A percentile compares a stretch with the other conserved stretches of the same genome.
Conservation (phyloP, 139 green algal genomes). For the Edaphochlamys debaryana region DNA sequence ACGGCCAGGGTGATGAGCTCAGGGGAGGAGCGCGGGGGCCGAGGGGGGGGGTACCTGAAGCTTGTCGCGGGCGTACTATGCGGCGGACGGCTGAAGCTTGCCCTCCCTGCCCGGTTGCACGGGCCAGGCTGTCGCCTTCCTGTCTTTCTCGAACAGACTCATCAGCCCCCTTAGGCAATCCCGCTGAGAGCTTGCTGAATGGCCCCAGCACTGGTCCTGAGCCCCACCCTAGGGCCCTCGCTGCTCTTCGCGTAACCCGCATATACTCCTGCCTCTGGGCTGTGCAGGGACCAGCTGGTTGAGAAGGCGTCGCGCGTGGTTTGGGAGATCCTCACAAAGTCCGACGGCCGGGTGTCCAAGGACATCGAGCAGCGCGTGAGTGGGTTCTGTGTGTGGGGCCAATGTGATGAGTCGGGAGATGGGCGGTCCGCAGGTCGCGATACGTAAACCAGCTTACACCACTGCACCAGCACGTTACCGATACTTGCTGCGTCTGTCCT, state of each 20-base stretch:
- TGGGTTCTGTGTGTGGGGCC: no score
- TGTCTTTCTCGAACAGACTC: no score
- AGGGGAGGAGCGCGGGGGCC: neutral
- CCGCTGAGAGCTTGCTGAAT: no score
- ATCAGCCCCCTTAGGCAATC: no score
- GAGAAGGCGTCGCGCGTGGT: neutral
- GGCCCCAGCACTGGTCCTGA: no score
- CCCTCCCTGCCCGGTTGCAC: no score
- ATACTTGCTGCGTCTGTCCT: neutral
- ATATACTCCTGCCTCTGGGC: no score
- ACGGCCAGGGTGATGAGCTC: neutral
- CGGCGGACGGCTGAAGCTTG: no score
- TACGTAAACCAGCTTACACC: neutral
- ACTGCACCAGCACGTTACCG: neutral
- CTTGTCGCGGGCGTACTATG: neutral
- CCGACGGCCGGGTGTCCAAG: conserved; percentile 8
- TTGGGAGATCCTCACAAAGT: conserved; percentile 12
- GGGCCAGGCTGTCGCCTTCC: no score
- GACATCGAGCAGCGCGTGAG: conserved; percentile 22
- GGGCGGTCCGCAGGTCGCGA: neutral
- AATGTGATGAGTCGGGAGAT: neutral
- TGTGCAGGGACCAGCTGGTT: neutral
- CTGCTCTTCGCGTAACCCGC: no score
- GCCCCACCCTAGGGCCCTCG: no score
- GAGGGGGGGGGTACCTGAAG: neutral